Base-by-base conservation (phyloP, 1,284 basidiomycete species). In the Pisolithus thermaeus region DNA sequence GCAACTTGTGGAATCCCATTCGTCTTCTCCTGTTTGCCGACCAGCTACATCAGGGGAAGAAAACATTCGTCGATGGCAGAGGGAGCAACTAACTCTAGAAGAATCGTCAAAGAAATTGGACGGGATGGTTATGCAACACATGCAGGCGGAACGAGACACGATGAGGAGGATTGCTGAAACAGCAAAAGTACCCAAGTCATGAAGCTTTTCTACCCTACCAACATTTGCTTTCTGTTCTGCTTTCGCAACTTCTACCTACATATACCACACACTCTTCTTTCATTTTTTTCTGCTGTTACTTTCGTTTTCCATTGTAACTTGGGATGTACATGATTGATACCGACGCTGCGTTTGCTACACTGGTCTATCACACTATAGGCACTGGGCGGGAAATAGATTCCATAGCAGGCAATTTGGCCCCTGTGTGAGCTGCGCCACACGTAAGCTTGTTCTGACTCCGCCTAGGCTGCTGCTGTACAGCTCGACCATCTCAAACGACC, bases 71-170 rank as follows among this genome's bases (percentile, higher is more conserved):
- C 62, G 52, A 32, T 71, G 68, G 71, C 64, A 63, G 57, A 62
- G 52, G 40, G 70, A 68, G n/a, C 72, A 74, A 60, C 69, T 67
- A 43, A 70, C 53, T 32, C 70, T 72, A 55, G 65, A 80, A 54
- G 82, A 83, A 67, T 81, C 81, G 32, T 63, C 83, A 58, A 73
- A 69, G 66, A 77, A 74, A 64, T 68, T 90, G 57, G 86, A 90
- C 63, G 87, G 85, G 58, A 77, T 90, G 78, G 69, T 90, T 49
- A 68, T 81, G 50, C 79, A 83, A 65, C 87, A 90, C 65, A 84
- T 90, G 72, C 82, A 84, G 67, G 75, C 80, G 49, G 77, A 90
- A 69, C 83, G 80, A 70, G 83, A 87, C 61, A 81, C 78, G 39
- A 75, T 90, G 61, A 83, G 77, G 70, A 73, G 80, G 66, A 88